Evolutionary conservation across 345 rosid genomes (phyloP), one percentile per base, ranked within the genome.

Genomic region (Balakata baccata): DNA sequence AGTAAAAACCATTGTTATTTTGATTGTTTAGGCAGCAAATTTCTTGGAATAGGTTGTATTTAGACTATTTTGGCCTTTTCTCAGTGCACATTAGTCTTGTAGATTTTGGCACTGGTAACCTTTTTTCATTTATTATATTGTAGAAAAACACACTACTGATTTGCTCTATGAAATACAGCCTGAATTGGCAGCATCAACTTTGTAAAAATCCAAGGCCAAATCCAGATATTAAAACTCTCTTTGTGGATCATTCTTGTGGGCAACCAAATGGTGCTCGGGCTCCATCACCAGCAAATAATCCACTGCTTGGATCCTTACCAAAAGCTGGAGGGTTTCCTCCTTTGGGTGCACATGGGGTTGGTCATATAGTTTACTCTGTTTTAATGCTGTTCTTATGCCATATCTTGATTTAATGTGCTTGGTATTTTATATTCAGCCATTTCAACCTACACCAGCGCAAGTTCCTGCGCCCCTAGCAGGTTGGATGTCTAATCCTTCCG

Each of bases 181-280:
- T 95, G 84, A 95, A 95, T 81, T 95, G 99, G 99, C 99, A 92
- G 84, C 98, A 95, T 74, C 99, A 95, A 81, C 97, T 95, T 69
- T 95, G 98, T 83, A 95, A 92, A 77, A 90, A 85, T 77, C 99
- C 99, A 68, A 87, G 99, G 87, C 87, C 98, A 17, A 95, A 95
- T 84, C 99, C 99, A 60, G 99, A 95, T 88, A 95, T 95, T 57
- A 95, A 92, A 87, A 92, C 98, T 65, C 94, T 95, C 29, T 95
- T 95, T 81, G 91, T 93, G 73, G 99, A 95, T 82, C 99, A 95
- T 79, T 87, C 98, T 37, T 95, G 99, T 80, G 97, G 98, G 68
- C 92, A 87, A 71, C 94, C 98, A 73, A 95, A 92, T 81, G 99
- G 97, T 79, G 97, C 98, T 69, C 90, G 96, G 71, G 98, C 98